Conservation (phyloP, 495 filamentous ascomycete species). For the Hyaloscypha bicolor region DNA sequence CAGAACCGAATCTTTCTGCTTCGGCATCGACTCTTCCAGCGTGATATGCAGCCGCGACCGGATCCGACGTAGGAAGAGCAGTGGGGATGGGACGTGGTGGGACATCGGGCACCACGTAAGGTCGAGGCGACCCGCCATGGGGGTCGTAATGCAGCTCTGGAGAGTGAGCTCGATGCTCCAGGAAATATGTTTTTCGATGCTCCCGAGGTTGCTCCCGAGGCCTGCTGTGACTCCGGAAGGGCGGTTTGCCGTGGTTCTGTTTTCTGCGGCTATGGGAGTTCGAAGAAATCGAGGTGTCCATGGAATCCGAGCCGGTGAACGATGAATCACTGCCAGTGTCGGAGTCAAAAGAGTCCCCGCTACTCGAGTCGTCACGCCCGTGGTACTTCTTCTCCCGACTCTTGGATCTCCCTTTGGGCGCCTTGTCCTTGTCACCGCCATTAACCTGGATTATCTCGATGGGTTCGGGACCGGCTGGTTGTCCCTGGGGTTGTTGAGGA, state of each 20-base stretch:
- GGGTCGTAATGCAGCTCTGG: constrained; percentile 6
- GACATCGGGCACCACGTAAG: constrained; percentile 24
- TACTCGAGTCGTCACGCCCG: constrained; percentile 11
- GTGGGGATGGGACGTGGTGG: constrained; percentile 5
- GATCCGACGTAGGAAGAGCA: constrained; percentile 1
- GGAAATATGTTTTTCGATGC: background rate
- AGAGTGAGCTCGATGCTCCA: background rate
- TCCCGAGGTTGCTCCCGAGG: constrained; percentile 8
- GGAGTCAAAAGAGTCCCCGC: constrained; percentile 4
- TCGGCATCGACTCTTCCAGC: constrained; percentile 28
- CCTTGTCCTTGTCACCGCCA: background rate
- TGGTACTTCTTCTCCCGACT: constrained; percentile 8
- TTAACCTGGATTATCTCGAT: background rate
- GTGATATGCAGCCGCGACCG: constrained; percentile 28
- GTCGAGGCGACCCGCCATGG: background rate
- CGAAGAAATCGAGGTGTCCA: background rate
- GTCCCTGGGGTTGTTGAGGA: constrained; percentile 13
- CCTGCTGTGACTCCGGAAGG: constrained; percentile 33
- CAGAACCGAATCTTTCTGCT: constrained; percentile 18
- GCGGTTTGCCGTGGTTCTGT: constrained; percentile 31
- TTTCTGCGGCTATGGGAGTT: background rate
- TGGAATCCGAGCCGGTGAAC: constrained; percentile 12
- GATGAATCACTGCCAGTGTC: constrained; percentile 16
- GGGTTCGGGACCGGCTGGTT: background rate
- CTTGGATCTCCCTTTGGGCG: background rate